Percentiles rank a stretch among this genome's conserved stretches.
Evolutionary conservation across 2,329 filamentous ascomycete species (phyloP).

Genomic region (Calonectria montana): DNA sequence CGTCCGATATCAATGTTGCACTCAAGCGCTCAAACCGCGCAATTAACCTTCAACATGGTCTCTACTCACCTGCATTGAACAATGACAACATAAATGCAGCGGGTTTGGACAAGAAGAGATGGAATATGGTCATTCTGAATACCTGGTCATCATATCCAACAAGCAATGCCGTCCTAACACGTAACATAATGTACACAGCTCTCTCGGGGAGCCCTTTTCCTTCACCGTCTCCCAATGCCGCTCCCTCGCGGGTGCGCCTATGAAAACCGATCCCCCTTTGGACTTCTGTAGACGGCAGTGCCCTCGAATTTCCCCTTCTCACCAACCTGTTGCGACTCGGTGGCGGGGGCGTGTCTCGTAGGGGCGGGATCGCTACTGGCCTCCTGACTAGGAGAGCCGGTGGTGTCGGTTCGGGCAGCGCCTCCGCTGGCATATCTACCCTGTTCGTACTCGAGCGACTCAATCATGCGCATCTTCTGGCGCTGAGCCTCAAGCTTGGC

Average conservation of each 20-base stretch:
- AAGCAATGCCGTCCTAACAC: not conserved
- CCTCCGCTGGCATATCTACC: constrained; percentile 55
- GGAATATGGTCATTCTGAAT: constrained; percentile 1
- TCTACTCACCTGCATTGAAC: not conserved
- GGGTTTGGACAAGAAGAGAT: not conserved
- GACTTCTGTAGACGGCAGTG: constrained; percentile 77
- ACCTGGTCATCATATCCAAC: constrained; percentile 11
- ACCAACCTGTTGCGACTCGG: constrained; percentile 71
- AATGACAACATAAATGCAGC: not conserved
- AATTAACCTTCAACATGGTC: not conserved
- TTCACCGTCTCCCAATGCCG: not conserved
- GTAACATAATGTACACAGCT: constrained; percentile 41
- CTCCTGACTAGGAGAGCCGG: constrained; percentile 76
- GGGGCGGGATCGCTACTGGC: constrained; percentile 84
- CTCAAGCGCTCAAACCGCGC: constrained; percentile 27
- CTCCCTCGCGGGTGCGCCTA: constrained; percentile 39
- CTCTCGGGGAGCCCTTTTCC: constrained; percentile 22
- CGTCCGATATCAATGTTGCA: constrained; percentile 31
- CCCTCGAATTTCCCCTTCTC: constrained; percentile 95
- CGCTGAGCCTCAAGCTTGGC: constrained; percentile 75
- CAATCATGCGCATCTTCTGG: constrained; percentile 70
- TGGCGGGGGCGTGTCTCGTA: constrained; percentile 82
- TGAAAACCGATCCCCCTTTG: constrained; percentile 88
- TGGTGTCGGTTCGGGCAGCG: constrained; percentile 68
- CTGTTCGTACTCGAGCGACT: constrained; percentile 63